Conservation (phyloP, 208 protist genomes). For the Trypanosoma mega region DNA sequence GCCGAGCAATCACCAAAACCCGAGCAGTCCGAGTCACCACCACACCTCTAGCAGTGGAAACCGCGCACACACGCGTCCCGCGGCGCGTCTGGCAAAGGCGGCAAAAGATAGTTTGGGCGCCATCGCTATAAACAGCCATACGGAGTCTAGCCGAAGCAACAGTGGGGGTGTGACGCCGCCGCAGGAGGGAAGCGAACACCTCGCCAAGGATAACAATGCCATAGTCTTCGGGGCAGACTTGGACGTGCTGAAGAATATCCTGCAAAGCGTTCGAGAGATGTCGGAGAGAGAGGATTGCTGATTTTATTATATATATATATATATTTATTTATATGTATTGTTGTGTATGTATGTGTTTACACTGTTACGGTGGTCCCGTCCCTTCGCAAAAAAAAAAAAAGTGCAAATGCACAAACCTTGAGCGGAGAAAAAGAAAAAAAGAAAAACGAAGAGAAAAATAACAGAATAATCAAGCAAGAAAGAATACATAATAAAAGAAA, state of each 20-base stretch:
- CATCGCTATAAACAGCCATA: background rate
- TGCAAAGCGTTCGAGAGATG: slow-evolving; percentile 68
- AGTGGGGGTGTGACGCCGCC: background rate
- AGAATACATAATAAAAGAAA: slow-evolving; percentile 3
- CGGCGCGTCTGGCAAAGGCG: background rate
- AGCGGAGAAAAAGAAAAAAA: background rate
- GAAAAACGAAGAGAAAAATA: background rate
- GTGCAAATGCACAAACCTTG: background rate
- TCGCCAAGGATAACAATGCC: slow-evolving; percentile 11
- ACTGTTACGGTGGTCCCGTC: no score
- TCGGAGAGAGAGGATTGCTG: slow-evolving; percentile 32
- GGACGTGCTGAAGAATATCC: slow-evolving; percentile 44
- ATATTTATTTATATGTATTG: background rate
- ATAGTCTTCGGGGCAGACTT: slow-evolving; percentile 9
- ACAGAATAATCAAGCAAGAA: background rate
- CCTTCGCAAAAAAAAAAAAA: background rate
- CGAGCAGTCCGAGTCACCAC: background rate
- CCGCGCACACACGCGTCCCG: background rate
- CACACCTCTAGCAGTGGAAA: background rate
- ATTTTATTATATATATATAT: background rate
- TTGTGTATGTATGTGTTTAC: no score
- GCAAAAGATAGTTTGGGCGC: background rate
- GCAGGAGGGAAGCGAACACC: slow-evolving; percentile 5
- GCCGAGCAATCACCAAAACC: slow-evolving; percentile 1
- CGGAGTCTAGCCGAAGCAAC: background rate